These are phyloP conservation scores for Leccinum longicurvipes DNA, from an alignment of 768 basidiomycete genomes.

Conservation along the genomic window DNA sequence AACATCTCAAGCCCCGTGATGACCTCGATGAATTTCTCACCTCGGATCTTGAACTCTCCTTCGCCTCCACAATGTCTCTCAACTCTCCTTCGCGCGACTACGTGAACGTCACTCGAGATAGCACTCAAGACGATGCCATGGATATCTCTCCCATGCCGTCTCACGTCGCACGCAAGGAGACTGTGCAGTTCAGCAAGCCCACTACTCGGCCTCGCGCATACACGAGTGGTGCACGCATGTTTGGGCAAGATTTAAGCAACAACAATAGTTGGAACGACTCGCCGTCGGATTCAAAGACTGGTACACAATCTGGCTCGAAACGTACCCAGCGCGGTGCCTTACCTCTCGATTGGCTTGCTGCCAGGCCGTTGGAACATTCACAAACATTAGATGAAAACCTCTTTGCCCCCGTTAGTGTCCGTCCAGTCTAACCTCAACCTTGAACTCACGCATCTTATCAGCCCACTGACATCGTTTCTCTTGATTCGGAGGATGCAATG, in stretches of 20 bases:
- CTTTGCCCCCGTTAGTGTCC: conserved; percentile 27
- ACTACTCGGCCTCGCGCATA: conserved; percentile 58
- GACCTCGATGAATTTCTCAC: conserved; percentile 66
- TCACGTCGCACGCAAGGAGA: conserved; percentile 27
- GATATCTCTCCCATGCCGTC: conserved; percentile 72
- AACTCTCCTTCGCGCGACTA: conserved; percentile 61
- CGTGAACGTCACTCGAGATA: conserved; percentile 45
- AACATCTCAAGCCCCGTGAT: conserved; percentile 41
- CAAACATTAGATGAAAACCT: conserved; percentile 26
- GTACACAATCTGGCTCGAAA: conserved; percentile 44
- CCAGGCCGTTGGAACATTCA: conserved; percentile 20
- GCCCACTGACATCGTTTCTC: conserved; percentile 38
- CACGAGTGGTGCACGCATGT: conserved; percentile 62
- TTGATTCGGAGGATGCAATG: conserved; percentile 66
- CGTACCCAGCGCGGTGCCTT: conserved; percentile 59
- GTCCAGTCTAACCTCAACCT: conserved; percentile 3
- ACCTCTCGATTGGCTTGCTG: conserved; percentile 56
- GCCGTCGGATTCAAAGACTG: conserved; percentile 25
- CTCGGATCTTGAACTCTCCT: conserved; percentile 79
- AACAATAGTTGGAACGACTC: conserved; percentile 31
- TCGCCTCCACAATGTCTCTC: conserved; percentile 79
- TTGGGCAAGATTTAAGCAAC: conserved; percentile 76
- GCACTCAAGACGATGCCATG: conserved; percentile 62
- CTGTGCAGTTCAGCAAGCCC: conserved; percentile 28
- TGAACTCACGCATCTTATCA: conserved; percentile 20